phyloP scores from a whole-genome alignment of 2,329 filamentous ascomycete genomes.

The Pyricularia grisea region DNA sequence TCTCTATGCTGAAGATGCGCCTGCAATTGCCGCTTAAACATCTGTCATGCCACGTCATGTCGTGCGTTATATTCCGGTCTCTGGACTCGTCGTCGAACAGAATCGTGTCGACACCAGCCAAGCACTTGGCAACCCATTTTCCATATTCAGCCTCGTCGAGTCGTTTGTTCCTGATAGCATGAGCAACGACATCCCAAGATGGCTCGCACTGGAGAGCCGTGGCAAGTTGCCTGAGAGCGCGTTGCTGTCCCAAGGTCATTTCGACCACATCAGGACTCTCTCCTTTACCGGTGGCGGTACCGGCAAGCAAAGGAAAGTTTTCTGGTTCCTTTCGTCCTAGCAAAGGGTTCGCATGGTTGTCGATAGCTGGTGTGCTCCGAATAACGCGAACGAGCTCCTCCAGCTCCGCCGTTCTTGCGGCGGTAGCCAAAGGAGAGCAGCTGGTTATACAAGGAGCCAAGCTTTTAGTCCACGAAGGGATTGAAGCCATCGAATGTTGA shows the following conservation, averaged over 20 bases:
- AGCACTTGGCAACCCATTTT: conserved; percentile 52
- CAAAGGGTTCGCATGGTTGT: conserved; percentile 65
- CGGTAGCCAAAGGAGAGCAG: neutral
- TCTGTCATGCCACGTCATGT: conserved; percentile 50
- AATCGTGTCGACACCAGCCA: conserved; percentile 61
- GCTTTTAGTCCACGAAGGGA: neutral
- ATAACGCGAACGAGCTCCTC: conserved; percentile 30
- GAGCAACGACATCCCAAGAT: conserved; percentile 48
- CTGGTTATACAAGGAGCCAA: neutral
- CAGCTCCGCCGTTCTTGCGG: conserved; percentile 14
- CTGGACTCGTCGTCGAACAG: conserved; percentile 72
- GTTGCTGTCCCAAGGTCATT: conserved; percentile 58
- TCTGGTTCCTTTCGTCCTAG: conserved; percentile 40
- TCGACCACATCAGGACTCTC: conserved; percentile 53
- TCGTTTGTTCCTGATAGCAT: conserved; percentile 30
- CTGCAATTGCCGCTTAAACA: conserved; percentile 57
- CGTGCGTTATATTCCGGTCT: conserved; percentile 45
- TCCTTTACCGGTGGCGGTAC: conserved; percentile 65
- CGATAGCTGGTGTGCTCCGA: conserved; percentile 53
- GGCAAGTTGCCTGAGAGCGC: conserved; percentile 60
- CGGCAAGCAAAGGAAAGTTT: conserved; percentile 42
- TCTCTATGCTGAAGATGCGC: conserved; percentile 71
- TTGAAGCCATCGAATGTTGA: neutral
- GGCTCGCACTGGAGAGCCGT: conserved; percentile 49
- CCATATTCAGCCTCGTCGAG: conserved; percentile 33